A percentile compares a stretch with the other conserved stretches of the same genome.
These are phyloP conservation scores for Exophiala bonariae DNA, from an alignment of 2,329 filamentous ascomycete species.

Conservation along the genomic window DNA sequence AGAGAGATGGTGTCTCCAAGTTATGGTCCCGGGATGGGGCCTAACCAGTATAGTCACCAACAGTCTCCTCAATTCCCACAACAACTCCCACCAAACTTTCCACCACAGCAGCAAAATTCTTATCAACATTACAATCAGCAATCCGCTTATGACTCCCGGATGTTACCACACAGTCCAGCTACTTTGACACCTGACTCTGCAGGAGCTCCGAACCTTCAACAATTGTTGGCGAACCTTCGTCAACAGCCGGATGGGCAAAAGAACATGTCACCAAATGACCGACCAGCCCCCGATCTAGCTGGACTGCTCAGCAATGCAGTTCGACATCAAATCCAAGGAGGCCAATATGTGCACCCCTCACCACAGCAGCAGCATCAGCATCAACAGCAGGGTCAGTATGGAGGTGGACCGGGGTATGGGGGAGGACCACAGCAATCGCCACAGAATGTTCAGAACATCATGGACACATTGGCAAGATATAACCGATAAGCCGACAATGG, in stretches of 20 bases:
- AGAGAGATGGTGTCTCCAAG: constrained; percentile 31
- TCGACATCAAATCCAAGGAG: constrained; percentile 33
- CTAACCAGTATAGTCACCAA: not conserved
- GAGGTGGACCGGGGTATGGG: constrained; percentile 14
- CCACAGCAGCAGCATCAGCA: constrained; percentile 12
- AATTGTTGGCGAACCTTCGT: constrained; percentile 28
- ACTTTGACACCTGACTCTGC: constrained; percentile 15
- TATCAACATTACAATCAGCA: constrained; percentile 21
- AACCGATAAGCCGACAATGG: constrained; percentile 48
- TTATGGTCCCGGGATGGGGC: constrained; percentile 34
- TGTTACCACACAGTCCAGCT: constrained; percentile 7
- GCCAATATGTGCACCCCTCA: constrained; percentile 4
- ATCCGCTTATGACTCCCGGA: constrained; percentile 11
- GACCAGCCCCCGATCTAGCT: constrained; percentile 40
- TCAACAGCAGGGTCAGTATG: constrained; percentile 23
- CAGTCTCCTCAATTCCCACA: constrained; percentile 33
- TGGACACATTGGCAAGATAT: constrained; percentile 49
- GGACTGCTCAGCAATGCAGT: constrained; percentile 41
- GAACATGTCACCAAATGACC: constrained; percentile 34
- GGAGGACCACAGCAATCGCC: constrained; percentile 34
- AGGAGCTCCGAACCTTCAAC: constrained; percentile 24
- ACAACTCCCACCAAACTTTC: constrained; percentile 12
- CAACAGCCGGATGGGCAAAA: constrained; percentile 22
- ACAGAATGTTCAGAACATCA: constrained; percentile 48
- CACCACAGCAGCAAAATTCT: constrained; percentile 17